Evolutionary conservation across 192 early-diverging fungal species (phyloP), one percentile per base, ranked within the genome.

Genomic region (Coemansia sp.): DNA sequence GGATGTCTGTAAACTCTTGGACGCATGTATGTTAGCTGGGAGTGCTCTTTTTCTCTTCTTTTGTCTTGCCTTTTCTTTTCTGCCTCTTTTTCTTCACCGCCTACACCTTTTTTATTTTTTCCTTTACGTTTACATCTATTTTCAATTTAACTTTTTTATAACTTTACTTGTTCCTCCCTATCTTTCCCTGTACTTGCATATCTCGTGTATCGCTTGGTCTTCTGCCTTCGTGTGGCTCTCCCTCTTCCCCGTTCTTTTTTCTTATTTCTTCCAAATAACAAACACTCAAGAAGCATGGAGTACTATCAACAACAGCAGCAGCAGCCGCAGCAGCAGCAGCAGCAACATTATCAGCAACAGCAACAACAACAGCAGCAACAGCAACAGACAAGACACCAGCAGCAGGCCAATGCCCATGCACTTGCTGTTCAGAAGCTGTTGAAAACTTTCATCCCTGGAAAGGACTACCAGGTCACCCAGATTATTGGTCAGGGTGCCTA

Each of bases 401-500:
- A 74, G 67, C 78, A 81, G 63, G 75, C 78, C 18, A 71, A 73
- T 32, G 69, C 73, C 4, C 68, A 80, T 45, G 71, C 77, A 11
- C 74, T 84, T 43, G 81, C 76, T 18, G 69, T 77, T 19, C 76
- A 78, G 67, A 75, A 78, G 61, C 62, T 84, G 52, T 73, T 89
- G 41, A 77, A 83, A 61, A 84, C 87, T 58, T 93, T 93, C 77
- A 88, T 92, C 71, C 88, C 88, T 18, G 92, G 92, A 7, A 80
- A 88, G 21, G 89, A 95, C 62, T 98, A 96, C 78, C 87, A 94
- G 60, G 87, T 93, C 64, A 78, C 88, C 46, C 90, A 92, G 67
- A 91, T 94, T 62, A 90, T 97, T 56, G 95, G 95, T 16, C 90
- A 93, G 74, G 95, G 95, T 47, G 95, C 95, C 54, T 97, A 97